Percentiles rank a stretch among this genome's conserved stretches.
These are phyloP conservation scores for Penicillium alfredii DNA, from an alignment of 495 filamentous ascomycete genomes.

Conservation along the genomic window DNA sequence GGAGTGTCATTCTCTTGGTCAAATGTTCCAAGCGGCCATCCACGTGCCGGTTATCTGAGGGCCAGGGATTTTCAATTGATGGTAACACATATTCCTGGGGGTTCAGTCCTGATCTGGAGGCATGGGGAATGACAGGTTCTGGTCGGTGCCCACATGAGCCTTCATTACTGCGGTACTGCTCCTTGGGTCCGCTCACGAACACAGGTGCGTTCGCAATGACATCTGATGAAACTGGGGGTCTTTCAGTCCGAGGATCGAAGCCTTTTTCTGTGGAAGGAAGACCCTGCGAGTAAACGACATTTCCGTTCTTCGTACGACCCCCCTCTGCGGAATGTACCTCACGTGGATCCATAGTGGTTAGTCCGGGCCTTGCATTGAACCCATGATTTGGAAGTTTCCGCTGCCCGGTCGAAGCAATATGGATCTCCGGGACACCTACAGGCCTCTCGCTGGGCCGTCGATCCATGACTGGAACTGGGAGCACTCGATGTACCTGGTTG, in stretches of 20 bases:
- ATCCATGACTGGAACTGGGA: constrained; percentile 6
- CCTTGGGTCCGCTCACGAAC: constrained; percentile 34
- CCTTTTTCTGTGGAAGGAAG: constrained; percentile 14
- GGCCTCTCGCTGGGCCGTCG: constrained; percentile 4
- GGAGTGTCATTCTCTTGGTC: constrained; percentile 33
- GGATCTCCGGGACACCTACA: constrained; percentile 13
- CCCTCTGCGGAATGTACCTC: constrained; percentile 21
- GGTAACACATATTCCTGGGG: constrained; percentile 33
- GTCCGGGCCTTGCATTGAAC: constrained; percentile 11
- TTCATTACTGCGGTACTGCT: constrained; percentile 14
- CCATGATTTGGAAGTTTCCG: constrained; percentile 5
- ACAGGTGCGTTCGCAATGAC: constrained; percentile 27
- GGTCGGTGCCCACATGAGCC: constrained; percentile 14
- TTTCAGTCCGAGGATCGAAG: constrained; percentile 14
- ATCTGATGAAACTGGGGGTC: constrained; percentile 10
- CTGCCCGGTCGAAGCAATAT: constrained; percentile 10
- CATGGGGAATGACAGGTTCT: constrained; percentile 12
- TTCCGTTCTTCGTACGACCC: constrained; percentile 13
- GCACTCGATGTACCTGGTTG: constrained; percentile 10
- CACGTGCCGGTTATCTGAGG: constrained; percentile 21
- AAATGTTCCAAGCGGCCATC: constrained; percentile 28
- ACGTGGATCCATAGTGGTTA: constrained; percentile 27
- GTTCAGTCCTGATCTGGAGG: constrained; percentile 13
- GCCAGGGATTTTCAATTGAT: constrained; percentile 34
- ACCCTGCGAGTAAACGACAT: constrained; percentile 12